A percentile compares a stretch with the other conserved stretches of the same genome.
These are phyloP conservation scores for Podaxis carcinomalis DNA, from an alignment of 768 basidiomycete genomes.

Conservation along the genomic window DNA sequence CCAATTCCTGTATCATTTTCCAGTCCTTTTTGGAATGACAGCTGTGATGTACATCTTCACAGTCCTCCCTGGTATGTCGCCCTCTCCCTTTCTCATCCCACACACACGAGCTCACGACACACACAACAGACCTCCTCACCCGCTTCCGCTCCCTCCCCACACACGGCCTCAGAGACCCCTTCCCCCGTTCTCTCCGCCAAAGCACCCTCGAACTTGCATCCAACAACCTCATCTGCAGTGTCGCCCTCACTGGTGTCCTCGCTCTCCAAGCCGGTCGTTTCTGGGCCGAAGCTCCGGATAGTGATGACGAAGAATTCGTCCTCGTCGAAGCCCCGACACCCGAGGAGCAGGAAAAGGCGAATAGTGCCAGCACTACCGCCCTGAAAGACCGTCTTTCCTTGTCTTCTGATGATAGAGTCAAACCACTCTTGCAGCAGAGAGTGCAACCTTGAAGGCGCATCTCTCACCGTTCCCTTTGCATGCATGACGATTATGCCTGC, in stretches of 20 bases:
- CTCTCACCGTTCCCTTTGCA: not conserved
- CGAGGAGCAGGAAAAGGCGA: slow-evolving; percentile 7
- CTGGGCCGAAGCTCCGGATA: slow-evolving; percentile 78
- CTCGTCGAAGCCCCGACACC: slow-evolving; percentile 21
- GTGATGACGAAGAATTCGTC: slow-evolving; percentile 42
- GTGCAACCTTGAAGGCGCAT: slow-evolving; percentile 14
- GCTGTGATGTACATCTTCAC: slow-evolving; percentile 68
- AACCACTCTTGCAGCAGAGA: slow-evolving; percentile 24
- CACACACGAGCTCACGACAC: slow-evolving; percentile 1
- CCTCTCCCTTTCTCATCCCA: not conserved
- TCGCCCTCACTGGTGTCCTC: slow-evolving; percentile 83
- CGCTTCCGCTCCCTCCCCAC: slow-evolving; percentile 57
- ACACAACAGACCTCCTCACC: slow-evolving; percentile 44
- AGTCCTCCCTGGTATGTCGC: slow-evolving; percentile 71
- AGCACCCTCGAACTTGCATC: slow-evolving; percentile 79
- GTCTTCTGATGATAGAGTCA: slow-evolving; percentile 22
- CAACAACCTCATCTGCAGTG: slow-evolving; percentile 80
- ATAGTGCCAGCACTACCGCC: not conserved
- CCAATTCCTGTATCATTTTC: not conserved
- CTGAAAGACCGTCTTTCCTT: slow-evolving; percentile 6
- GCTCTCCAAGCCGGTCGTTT: slow-evolving; percentile 79
- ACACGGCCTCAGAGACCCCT: slow-evolving; percentile 47
- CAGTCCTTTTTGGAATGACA: slow-evolving; percentile 77
- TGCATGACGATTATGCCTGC: not conserved
- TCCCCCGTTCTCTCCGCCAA: slow-evolving; percentile 58